Percentiles rank a stretch among this genome's conserved stretches.
Conservation (phyloP, 2,329 filamentous ascomycete genomes). For the Trichoderma oligosporum region DNA sequence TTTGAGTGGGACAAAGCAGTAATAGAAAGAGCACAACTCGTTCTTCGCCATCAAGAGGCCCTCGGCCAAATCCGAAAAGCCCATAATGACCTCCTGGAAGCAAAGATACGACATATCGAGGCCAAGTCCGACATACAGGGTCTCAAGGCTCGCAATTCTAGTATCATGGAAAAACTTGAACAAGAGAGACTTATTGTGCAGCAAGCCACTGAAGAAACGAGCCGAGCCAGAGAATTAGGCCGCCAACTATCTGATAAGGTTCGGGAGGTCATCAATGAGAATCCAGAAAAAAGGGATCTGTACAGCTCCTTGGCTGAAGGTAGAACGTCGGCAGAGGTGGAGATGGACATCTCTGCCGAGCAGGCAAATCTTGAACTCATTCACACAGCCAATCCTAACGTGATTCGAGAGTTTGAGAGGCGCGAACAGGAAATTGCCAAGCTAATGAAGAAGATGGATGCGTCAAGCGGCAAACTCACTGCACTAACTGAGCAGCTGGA, state of each 20-base stretch:
- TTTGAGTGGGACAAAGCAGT: constrained; percentile 53
- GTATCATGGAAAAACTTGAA: constrained; percentile 53
- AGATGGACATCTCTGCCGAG: constrained; percentile 70
- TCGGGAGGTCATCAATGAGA: constrained; percentile 37
- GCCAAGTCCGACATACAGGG: constrained; percentile 73
- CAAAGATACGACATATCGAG: constrained; percentile 69
- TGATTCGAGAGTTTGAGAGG: constrained; percentile 73
- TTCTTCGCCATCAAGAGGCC: constrained; percentile 52
- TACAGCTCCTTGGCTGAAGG: constrained; percentile 44
- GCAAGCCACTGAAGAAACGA: constrained; percentile 38
- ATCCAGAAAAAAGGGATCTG: constrained; percentile 39
- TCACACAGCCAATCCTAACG: constrained; percentile 69
- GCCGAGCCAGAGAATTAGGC: constrained; percentile 36
- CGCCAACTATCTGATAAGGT: constrained; percentile 35
- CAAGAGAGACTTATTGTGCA: constrained; percentile 38
- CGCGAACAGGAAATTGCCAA: constrained; percentile 67
- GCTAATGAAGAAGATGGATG: constrained; percentile 54
- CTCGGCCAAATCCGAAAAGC: constrained; percentile 60
- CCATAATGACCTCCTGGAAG: constrained; percentile 63
- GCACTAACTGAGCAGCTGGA: constrained; percentile 56
- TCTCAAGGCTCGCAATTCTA: constrained; percentile 61
- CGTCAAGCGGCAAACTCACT: constrained; percentile 52
- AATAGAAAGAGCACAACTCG: constrained; percentile 53
- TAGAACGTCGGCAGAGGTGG: constrained; percentile 60
- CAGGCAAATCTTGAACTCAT: constrained; percentile 74